These are phyloP conservation scores for Chytriomyces sp. DNA, from an alignment of 192 early-diverging fungal species.

Conservation along the genomic window DNA sequence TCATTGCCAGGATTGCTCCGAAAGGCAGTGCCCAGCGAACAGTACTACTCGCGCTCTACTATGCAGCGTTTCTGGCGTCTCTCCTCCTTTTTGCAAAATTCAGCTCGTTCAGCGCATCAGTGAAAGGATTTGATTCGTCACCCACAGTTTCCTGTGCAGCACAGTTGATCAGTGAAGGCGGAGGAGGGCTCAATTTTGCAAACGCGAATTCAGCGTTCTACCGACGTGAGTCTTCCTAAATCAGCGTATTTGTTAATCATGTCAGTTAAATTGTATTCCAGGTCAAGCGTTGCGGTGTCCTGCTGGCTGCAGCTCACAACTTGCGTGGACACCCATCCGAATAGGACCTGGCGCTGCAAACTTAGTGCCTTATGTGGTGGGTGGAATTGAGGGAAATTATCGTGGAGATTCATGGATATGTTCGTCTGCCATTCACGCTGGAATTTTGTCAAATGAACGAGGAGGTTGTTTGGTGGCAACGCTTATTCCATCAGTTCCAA, in stretches of 20 bases:
- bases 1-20: too few relatives aligned
- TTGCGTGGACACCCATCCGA: conserved; percentile 9
- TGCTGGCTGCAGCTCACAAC: conserved; percentile 13
- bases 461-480: conserved; percentile 40
- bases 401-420: conserved; percentile 47
- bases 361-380: conserved; percentile 40
- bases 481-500: conserved; percentile 21
- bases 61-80: conserved; percentile 3
- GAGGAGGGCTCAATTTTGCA: too few relatives aligned
- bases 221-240: too few relatives aligned
- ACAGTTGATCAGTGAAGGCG: conserved; percentile 2
- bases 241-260: too few relatives aligned
- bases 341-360: not conserved
- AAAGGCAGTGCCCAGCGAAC: not conserved
- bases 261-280: not conserved
- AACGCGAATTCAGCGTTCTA: too few relatives aligned
- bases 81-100: conserved; percentile 22
- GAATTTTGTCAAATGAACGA: conserved; percentile 32
- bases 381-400: conserved; percentile 23
- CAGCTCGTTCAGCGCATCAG: conserved; percentile 1
- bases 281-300: conserved; percentile 17
- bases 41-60: not conserved
- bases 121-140: not conserved
- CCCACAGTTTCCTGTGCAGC: not conserved
- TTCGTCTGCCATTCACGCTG: conserved; percentile 41